phyloP scores from a whole-genome alignment of 2,329 filamentous ascomycete genomes.

The Botrytis deweyae region DNA sequence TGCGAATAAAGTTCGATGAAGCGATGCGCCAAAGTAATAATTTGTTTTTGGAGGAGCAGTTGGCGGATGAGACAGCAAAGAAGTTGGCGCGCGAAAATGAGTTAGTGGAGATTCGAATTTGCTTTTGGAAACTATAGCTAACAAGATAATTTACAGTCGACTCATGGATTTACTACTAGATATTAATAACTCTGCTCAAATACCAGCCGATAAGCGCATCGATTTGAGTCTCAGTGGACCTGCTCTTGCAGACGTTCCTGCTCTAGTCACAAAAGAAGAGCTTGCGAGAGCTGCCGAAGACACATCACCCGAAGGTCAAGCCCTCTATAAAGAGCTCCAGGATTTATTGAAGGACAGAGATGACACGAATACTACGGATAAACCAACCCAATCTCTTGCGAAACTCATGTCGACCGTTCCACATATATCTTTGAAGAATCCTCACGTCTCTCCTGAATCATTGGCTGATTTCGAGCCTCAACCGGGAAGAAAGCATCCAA shows the following conservation, averaged over 20 bases:
- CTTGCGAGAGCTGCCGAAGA: conserved; percentile 29
- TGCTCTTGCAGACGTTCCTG: conserved; percentile 30
- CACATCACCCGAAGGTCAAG: conserved; percentile 34
- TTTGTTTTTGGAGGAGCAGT: conserved; percentile 77
- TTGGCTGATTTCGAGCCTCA: conserved; percentile 41
- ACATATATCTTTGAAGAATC: conserved; percentile 30
- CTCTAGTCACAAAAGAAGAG: conserved; percentile 33
- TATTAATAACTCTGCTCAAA: conserved; percentile 79
- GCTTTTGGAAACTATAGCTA: conserved; percentile 10
- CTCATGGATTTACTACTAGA: conserved; percentile 86
- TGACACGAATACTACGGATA: conserved; percentile 20
- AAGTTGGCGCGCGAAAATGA: conserved; percentile 89
- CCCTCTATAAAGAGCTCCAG: conserved; percentile 34
- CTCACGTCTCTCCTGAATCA: conserved; percentile 38
- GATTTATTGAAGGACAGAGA: conserved; percentile 33
- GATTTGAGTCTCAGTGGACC: conserved; percentile 54
- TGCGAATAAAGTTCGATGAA: conserved; percentile 75
- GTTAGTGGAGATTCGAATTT: conserved; percentile 51
- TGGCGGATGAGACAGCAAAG: conserved; percentile 76
- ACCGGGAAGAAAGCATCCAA: conserved; percentile 55
- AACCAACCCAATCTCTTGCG: conserved; percentile 36
- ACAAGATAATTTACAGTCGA: conserved; percentile 57
- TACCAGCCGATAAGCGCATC: conserved; percentile 72
- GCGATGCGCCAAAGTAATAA: conserved; percentile 79
- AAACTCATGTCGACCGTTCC: conserved; percentile 32